phyloP scores from a whole-genome alignment of 192 early-diverging fungal species.

The Pilobolus umbonatus region DNA sequence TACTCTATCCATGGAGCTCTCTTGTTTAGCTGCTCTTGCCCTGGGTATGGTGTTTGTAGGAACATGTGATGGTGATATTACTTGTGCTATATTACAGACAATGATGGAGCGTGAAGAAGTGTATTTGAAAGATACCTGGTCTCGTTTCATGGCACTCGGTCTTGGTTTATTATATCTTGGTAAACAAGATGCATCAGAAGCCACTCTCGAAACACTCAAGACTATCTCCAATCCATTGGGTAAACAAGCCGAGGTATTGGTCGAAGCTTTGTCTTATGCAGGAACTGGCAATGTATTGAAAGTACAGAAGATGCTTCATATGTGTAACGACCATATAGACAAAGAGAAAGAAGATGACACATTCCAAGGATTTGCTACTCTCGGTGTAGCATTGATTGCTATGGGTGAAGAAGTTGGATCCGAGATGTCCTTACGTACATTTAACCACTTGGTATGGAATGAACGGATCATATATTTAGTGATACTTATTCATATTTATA shows the following conservation, averaged over 20 bases:
- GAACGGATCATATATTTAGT: not conserved
- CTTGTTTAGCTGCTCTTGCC: conserved; percentile 83
- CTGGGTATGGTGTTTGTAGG: conserved; percentile 93
- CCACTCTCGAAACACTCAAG: conserved; percentile 90
- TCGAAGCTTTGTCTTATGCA: conserved; percentile 87
- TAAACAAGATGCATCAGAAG: conserved; percentile 86
- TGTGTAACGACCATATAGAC: conserved; percentile 94
- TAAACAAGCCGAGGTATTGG: conserved; percentile 81
- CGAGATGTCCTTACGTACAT: conserved; percentile 92
- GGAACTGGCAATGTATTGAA: conserved; percentile 97
- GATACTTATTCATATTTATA: not conserved
- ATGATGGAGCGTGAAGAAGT: conserved; percentile 92
- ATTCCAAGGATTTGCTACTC: conserved; percentile 91
- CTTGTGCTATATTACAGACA: conserved; percentile 85
- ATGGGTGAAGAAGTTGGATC: conserved; percentile 97
- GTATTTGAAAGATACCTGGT: conserved; percentile 82
- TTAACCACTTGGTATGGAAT: conserved; percentile 79
- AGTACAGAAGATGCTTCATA: conserved; percentile 93
- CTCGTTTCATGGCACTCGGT: conserved; percentile 92
- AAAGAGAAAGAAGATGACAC: conserved; percentile 77
- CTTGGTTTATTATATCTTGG: conserved; percentile 84
- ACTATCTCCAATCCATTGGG: conserved; percentile 91
- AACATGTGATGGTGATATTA: conserved; percentile 83
- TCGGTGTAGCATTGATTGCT: conserved; percentile 92
- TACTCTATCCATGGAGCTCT: conserved; percentile 78